These are phyloP conservation scores for Hortaea sp. DNA, from an alignment of 2,329 filamentous ascomycete genomes.

Conservation along the genomic window DNA sequence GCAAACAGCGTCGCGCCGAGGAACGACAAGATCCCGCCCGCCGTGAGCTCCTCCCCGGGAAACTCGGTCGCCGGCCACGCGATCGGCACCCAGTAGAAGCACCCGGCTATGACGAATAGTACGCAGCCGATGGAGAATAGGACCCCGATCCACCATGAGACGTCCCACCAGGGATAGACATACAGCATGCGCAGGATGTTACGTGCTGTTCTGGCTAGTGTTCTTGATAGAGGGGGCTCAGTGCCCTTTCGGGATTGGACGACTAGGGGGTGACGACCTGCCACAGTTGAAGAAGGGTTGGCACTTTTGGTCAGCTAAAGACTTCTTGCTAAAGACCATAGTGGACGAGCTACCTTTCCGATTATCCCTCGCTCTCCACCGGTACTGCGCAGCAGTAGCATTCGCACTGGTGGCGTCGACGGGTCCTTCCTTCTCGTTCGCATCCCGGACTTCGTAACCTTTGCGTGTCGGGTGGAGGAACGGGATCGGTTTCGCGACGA, in stretches of 20 bases:
- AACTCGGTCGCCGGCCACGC: conserved; percentile 45
- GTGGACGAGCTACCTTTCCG: conserved; percentile 23
- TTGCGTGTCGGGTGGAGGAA: not conserved
- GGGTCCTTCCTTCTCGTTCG: not conserved
- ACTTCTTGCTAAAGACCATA: no score
- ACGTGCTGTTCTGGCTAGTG: not conserved
- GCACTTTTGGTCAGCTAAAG: no score
- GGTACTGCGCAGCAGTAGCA: conserved; percentile 8
- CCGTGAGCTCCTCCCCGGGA: conserved; percentile 39
- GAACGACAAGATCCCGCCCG: conserved; percentile 51
- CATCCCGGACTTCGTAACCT: not conserved
- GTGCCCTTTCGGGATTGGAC: not conserved
- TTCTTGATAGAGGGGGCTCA: not conserved
- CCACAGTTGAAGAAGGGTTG: no score
- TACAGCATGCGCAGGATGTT: conserved; percentile 40
- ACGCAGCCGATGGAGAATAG: conserved; percentile 43
- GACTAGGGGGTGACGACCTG: not conserved
- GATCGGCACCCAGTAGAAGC: conserved; percentile 54
- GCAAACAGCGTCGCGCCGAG: conserved; percentile 58
- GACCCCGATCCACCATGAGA: conserved; percentile 45
- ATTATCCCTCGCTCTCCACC: conserved; percentile 32
- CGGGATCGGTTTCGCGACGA: not conserved
- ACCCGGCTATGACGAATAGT: conserved; percentile 42
- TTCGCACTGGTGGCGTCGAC: no score
- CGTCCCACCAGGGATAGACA: conserved; percentile 44